phyloP scores from a whole-genome alignment of 1,284 basidiomycete species.

The Naganishia sp. region DNA sequence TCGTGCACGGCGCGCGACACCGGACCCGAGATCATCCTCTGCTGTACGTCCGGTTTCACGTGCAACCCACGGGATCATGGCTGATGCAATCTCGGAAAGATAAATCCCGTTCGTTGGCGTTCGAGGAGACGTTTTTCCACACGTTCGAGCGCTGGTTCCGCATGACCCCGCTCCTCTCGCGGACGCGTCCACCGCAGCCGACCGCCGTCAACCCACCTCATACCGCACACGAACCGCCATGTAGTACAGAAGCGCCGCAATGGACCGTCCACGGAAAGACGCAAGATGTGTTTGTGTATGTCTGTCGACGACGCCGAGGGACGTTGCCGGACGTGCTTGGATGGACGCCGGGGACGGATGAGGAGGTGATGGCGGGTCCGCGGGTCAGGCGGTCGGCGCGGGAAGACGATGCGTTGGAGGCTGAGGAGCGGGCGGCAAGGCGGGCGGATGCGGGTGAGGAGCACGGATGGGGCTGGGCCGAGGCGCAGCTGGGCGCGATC shows the following conservation, averaged over 20 bases:
- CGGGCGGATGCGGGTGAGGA: neutral
- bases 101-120: conserved; percentile 45
- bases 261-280: conserved; percentile 35
- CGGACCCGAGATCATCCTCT: conserved; percentile 49
- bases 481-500: conserved; percentile 22
- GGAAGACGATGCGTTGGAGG: neutral
- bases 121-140: conserved; percentile 53
- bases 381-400: neutral
- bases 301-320: conserved; percentile 45
- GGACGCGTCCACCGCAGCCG: neutral
- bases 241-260: too few species aligned
- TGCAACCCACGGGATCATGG: neutral
- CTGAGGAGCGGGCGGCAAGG: neutral
- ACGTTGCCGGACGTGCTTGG: conserved; percentile 37
- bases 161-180: conserved; percentile 40
- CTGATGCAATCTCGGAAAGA: conserved; percentile 33
- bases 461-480: conserved; percentile 22
- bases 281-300: conserved; percentile 46
- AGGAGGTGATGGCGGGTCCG: conserved; percentile 41
- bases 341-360: conserved; percentile 40
- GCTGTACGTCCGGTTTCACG: conserved; percentile 43
- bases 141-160: conserved; percentile 46
- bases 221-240: too few species aligned
- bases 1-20: conserved; percentile 28
- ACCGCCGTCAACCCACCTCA: too few species aligned